These are phyloP conservation scores for Mediolabrus comicus DNA, from an alignment of 108 stramenopile species.

Conservation along the genomic window DNA sequence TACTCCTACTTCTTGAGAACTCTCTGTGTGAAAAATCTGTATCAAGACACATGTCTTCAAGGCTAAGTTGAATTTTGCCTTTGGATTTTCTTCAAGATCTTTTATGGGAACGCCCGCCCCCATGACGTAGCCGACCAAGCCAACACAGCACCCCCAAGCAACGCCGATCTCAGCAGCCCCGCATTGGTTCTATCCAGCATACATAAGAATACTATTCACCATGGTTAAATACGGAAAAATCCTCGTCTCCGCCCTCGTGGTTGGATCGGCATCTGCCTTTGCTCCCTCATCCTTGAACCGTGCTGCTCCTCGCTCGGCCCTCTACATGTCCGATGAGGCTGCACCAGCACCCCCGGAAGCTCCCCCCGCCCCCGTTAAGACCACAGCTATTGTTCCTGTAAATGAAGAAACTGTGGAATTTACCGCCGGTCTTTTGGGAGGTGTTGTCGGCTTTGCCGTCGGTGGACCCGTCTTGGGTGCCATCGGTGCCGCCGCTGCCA, in stretches of 20 bases:
- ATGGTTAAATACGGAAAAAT: constrained; percentile 47
- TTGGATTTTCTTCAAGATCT: neutral
- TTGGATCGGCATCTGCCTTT: constrained; percentile 39
- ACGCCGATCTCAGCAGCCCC: too few species aligned
- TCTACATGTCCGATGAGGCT: constrained; percentile 40
- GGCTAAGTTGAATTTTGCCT: too few species aligned
- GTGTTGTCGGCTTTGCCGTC: constrained; percentile 62
- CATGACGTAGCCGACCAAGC: neutral
- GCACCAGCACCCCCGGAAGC: constrained; percentile 19
- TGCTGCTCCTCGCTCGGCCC: neutral
- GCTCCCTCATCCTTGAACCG: constrained; percentile 14
- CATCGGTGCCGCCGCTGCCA: constrained; percentile 47
- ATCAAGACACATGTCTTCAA: too few species aligned
- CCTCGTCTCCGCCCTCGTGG: constrained; percentile 31
- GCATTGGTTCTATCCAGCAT: too few species aligned
- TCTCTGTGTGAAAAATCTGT: too few species aligned
- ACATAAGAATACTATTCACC: constrained; percentile 9
- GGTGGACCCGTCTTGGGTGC: constrained; percentile 54
- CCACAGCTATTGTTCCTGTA: constrained; percentile 70
- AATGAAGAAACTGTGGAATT: constrained; percentile 91
- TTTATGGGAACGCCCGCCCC: neutral
- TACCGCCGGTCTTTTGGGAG: constrained; percentile 84
- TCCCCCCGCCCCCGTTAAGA: constrained; percentile 19
- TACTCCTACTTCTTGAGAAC: too few species aligned
- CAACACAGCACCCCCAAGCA: neutral